phyloP scores from a whole-genome alignment of 2,329 filamentous ascomycete species.

The Arthrobotrys iridis region DNA sequence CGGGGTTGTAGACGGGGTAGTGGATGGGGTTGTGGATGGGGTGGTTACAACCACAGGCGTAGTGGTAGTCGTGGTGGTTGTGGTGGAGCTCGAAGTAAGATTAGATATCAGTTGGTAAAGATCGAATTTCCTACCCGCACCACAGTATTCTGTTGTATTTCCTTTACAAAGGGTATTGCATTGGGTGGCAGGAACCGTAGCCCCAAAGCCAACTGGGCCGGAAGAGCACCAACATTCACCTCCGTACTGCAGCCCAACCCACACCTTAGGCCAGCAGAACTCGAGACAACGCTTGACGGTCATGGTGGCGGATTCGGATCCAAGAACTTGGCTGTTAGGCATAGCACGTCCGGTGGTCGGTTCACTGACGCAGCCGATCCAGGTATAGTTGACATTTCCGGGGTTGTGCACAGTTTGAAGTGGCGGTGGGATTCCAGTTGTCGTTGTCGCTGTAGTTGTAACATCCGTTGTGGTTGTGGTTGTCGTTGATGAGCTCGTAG shows the following conservation, averaged over 20 bases:
- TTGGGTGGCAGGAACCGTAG: conserved; percentile 1
- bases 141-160: conserved; percentile 51
- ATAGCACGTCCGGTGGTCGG: conserved; percentile 38
- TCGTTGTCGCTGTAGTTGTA: conserved; percentile 41
- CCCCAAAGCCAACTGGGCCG: conserved; percentile 15
- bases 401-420: conserved; percentile 55
- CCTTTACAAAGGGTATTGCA: conserved; percentile 37
- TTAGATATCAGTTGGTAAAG: conserved; percentile 31
- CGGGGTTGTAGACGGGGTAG: conserved; percentile 3
- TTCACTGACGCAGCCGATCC: conserved; percentile 54
- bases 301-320: conserved; percentile 41
- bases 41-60: conserved; percentile 42
- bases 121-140: conserved; percentile 40
- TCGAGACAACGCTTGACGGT: conserved; percentile 52
- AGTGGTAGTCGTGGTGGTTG: conserved; percentile 53
- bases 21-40: conserved; percentile 51
- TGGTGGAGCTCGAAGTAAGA: neutral
- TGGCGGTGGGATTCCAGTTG: conserved; percentile 52
- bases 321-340: conserved; percentile 28
- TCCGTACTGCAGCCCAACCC: conserved; percentile 54
- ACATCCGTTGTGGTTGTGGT: conserved; percentile 18
- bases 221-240: conserved; percentile 48
- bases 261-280: conserved; percentile 23
- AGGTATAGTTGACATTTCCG: conserved; percentile 59
- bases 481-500: neutral